Base-by-base conservation (phyloP, 768 basidiomycete species). In the Naganishia randhawae region DNA sequence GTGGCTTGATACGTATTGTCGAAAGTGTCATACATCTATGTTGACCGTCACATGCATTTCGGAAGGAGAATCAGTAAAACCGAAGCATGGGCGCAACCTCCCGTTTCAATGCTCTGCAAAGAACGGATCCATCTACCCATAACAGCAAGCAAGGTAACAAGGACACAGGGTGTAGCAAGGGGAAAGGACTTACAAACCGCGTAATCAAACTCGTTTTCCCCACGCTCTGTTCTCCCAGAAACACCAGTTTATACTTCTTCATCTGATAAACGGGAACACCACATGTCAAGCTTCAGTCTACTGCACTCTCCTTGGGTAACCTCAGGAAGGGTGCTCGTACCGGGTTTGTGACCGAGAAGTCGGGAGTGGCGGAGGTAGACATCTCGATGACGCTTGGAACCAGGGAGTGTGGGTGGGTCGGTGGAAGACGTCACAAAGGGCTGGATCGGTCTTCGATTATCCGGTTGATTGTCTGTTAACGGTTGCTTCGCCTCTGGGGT, bases 131-230 rank as follows among this genome's bases (percentile, higher is more conserved):
- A 50, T 35, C 32, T 22, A 37, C n/a, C 52, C 11, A 7, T 29
- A 7, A 29, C n/a, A n/a, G n/a, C n/a, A n/a, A n/a, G n/a, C n/a
- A n/a, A n/a, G n/a, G n/a, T n/a, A n/a, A 14, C 25, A 57, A 10
- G 42, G 32, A 51, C 16, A 3, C 32, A 32, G 25, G 13, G n/a
- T n/a, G n/a, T n/a, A 10, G 19, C 52, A 16, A 29, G 10, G 1
- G 11, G 29, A 19, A 63, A 37, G 48, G 33, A 66, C 70, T 41
- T 70, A 78, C 83, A 76, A 78, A 93, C 86, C 96, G 86, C 66
- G 96, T 98, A 80, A 99, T 99, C 70, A 99, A 85, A 82, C 90
- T 92, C 5, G 96, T 99, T 86, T 99, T 99, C 52, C 96, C 96
- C 63, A 98, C 96, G 73, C 90, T 92, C 82, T 96, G 94, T 83